phyloP scores from a whole-genome alignment of 495 filamentous ascomycete species.

The Sphaerosporella brunnea region DNA sequence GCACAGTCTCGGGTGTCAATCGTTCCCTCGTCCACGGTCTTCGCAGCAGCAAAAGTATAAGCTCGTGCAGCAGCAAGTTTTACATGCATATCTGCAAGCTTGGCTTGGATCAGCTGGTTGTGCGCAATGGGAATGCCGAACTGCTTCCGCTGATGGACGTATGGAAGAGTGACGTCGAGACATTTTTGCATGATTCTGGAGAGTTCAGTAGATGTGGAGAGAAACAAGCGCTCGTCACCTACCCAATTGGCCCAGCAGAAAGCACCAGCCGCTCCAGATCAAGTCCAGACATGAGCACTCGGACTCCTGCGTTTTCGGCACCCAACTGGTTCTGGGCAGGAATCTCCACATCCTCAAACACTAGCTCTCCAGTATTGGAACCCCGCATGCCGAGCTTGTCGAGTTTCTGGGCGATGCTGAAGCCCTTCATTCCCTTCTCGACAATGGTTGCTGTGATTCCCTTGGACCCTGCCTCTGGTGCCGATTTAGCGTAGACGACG shows the following conservation, averaged over 20 bases:
- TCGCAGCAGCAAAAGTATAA: conserved; percentile 67
- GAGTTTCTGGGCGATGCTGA: conserved; percentile 75
- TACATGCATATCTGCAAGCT: conserved; percentile 93
- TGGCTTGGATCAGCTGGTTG: conserved; percentile 85
- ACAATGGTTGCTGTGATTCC: conserved; percentile 93
- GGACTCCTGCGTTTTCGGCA: conserved; percentile 59
- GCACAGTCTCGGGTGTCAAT: conserved; percentile 85
- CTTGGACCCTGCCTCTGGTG: conserved; percentile 60
- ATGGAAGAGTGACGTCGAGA: conserved; percentile 74
- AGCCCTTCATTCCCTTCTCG: conserved; percentile 48
- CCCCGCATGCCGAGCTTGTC: conserved; percentile 98
- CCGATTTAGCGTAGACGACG: conserved; percentile 90
- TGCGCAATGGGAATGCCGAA: conserved; percentile 77
- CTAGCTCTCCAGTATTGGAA: conserved; percentile 84
- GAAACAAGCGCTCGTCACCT: no score
- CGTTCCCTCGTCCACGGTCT: conserved; percentile 49
- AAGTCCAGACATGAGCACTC: conserved; percentile 87
- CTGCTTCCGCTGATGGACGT: conserved; percentile 75
- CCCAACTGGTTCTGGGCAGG: conserved; percentile 69
- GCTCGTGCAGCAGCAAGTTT: conserved; percentile 64
- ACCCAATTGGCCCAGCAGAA: conserved; percentile 74
- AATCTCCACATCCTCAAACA: conserved; percentile 87
- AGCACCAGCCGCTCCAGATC: conserved; percentile 89
- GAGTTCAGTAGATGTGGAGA: not conserved
- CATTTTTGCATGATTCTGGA: conserved; percentile 77